A percentile compares a stretch with the other conserved stretches of the same genome.
Conservation (phyloP, 1,284 basidiomycete genomes). For the Trichosporon inkin region DNA sequence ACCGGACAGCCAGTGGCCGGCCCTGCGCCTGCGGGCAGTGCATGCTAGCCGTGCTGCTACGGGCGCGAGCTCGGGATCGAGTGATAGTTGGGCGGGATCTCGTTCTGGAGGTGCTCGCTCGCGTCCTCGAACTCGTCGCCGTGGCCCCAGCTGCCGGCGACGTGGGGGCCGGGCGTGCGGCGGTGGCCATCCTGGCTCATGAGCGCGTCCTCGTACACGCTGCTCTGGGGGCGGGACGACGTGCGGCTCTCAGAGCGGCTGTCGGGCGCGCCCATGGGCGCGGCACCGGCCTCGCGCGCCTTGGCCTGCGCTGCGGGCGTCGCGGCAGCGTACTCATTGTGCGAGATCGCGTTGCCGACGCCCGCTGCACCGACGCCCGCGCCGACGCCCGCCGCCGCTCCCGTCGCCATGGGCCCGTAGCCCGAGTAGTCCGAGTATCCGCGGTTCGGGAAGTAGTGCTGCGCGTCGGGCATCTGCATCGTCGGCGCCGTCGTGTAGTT, state of each 20-base stretch:
- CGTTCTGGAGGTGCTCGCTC: conserved; percentile 23
- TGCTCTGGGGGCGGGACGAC: background rate
- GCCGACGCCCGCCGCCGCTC: background rate
- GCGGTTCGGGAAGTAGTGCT: conserved; percentile 32
- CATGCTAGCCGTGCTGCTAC: background rate
- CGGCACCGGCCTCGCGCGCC: conserved; percentile 32
- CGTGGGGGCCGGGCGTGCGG: conserved; percentile 15
- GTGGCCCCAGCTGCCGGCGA: background rate
- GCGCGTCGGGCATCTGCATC: conserved; percentile 45
- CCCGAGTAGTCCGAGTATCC: conserved; percentile 20
- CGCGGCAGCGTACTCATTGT: conserved; percentile 6
- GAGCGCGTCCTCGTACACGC: conserved; percentile 24
- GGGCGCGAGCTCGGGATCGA: background rate
- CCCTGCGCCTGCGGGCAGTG: background rate
- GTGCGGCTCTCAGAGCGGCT: conserved; percentile 1
- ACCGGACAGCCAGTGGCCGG: no score
- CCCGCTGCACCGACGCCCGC: conserved; percentile 8
- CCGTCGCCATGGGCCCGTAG: conserved; percentile 12
- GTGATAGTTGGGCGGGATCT: conserved; percentile 43
- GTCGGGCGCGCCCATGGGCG: background rate
- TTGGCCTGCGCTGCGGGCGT: conserved; percentile 36
- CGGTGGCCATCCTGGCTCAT: conserved; percentile 24
- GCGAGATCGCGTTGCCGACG: conserved; percentile 1
- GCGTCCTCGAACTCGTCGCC: conserved; percentile 2
- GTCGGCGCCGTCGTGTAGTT: conserved; percentile 20